Conservation (phyloP, 2,329 filamentous ascomycete genomes). For the Sphaerulina vaccinii region DNA sequence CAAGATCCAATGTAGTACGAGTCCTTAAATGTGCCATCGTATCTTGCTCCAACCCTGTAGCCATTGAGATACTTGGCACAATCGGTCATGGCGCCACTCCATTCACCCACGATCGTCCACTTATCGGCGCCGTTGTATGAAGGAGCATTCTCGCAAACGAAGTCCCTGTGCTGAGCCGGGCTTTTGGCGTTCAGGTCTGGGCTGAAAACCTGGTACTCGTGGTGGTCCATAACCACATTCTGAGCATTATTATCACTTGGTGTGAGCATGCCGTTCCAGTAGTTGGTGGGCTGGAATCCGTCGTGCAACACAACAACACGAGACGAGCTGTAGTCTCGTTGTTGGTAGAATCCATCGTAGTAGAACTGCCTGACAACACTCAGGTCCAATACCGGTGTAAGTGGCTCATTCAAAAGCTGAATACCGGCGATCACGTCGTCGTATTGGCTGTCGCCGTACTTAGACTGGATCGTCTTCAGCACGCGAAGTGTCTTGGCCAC, state of each 20-base stretch:
- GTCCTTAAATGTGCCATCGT: slow-evolving; percentile 55
- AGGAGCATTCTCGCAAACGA: slow-evolving; percentile 55
- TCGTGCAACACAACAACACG: slow-evolving; percentile 58
- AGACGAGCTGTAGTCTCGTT: slow-evolving; percentile 33
- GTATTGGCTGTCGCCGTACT: slow-evolving; percentile 55
- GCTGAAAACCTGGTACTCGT: slow-evolving; percentile 67
- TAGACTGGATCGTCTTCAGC: slow-evolving; percentile 56
- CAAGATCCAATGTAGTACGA: slow-evolving; percentile 56
- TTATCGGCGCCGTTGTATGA: slow-evolving; percentile 58
- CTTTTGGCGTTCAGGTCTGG: slow-evolving; percentile 51
- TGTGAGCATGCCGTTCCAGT: slow-evolving; percentile 63
- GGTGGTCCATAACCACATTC: slow-evolving; percentile 63
- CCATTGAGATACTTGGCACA: slow-evolving; percentile 54
- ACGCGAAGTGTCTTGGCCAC: slow-evolving; percentile 55
- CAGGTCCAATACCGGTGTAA: slow-evolving; percentile 47
- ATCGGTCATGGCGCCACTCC: slow-evolving; percentile 66
- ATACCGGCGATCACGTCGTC: slow-evolving; percentile 60
- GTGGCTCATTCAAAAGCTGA: slow-evolving; percentile 58
- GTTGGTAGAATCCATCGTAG: slow-evolving; percentile 52
- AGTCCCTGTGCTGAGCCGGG: slow-evolving; percentile 54
- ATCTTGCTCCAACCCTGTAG: slow-evolving; percentile 59
- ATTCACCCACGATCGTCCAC: slow-evolving; percentile 67
- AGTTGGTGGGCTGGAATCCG: slow-evolving; percentile 53
- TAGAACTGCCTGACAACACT: slow-evolving; percentile 54
- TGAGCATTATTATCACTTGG: slow-evolving; percentile 50